A percentile compares a stretch with the other conserved stretches of the same genome.
Evolutionary conservation across 441 rosid species (phyloP).

Genomic region (Jatropha multifida): DNA sequence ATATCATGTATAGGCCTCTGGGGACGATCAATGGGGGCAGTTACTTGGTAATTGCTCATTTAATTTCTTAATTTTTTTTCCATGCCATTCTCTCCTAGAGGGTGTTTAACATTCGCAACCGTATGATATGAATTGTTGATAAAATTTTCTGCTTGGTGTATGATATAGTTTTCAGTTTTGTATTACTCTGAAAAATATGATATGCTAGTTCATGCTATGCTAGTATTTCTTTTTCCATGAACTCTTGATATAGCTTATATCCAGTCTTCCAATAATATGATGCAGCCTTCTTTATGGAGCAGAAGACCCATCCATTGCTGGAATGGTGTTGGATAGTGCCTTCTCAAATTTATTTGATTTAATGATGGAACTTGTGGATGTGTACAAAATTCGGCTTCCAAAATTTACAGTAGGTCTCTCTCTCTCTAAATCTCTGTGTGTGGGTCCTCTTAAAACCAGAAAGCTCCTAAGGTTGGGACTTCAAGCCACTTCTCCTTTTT

Average conservation of each 20-base stretch:
- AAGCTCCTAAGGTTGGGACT: constrained; percentile 3
- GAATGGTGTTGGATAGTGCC: constrained; percentile 97
- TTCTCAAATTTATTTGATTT: constrained; percentile 90
- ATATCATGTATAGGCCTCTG: constrained; percentile 88
- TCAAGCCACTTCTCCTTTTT: neutral
- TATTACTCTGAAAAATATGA: constrained; percentile 8
- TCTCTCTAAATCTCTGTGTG: neutral
- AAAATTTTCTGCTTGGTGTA: constrained; percentile 13
- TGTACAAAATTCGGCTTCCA: constrained; percentile 91
- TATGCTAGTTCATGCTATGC: neutral
- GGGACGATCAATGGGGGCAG: constrained; percentile 99
- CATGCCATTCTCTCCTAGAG: neutral
- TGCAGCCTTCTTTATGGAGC: constrained; percentile 98
- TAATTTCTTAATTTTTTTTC: constrained; percentile 17
- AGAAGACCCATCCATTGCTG: constrained; percentile 94
- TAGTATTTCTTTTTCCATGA: neutral
- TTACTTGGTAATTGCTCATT: constrained; percentile 65
- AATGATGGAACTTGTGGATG: constrained; percentile 97
- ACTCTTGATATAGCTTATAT: constrained; percentile 2
- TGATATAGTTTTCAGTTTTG: constrained; percentile 11
- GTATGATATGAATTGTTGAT: constrained; percentile 13
- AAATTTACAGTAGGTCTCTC: constrained; percentile 71
- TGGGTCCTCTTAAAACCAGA: neutral
- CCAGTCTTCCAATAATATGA: constrained; percentile 22
- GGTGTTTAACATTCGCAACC: constrained; percentile 17